Conservation (phyloP, 2,329 filamentous ascomycete species). For the Ceratocystis destructans region DNA sequence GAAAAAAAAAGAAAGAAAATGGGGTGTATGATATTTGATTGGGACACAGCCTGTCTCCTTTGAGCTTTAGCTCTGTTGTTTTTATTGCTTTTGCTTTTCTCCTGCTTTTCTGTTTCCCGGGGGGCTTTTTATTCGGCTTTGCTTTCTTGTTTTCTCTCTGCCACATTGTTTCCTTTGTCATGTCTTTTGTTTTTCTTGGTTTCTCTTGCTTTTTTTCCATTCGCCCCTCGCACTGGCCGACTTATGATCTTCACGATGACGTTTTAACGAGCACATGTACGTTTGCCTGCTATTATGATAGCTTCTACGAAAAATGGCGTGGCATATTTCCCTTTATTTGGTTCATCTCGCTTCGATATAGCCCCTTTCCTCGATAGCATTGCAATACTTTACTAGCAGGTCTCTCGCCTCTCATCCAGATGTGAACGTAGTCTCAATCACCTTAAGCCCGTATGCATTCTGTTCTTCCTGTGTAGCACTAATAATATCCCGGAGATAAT, state of each 20-base stretch:
- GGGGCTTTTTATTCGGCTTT: neutral
- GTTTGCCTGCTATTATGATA: neutral
- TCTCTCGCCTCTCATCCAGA: neutral
- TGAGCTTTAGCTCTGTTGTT: conserved; percentile 8
- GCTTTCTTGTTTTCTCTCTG: neutral
- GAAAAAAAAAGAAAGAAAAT: neutral
- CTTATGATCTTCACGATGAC: neutral
- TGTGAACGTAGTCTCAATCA: neutral
- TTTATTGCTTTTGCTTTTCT: neutral
- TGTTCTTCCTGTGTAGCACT: neutral
- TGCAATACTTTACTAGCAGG: neutral
- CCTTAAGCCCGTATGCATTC: neutral
- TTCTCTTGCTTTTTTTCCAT: neutral
- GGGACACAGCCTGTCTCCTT: neutral
- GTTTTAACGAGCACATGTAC: neutral
- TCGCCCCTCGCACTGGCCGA: neutral
- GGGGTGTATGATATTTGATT: neutral
- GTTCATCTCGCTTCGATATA: neutral
- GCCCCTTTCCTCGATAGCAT: neutral
- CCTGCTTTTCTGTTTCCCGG: neutral
- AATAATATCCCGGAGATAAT: conserved; percentile 23
- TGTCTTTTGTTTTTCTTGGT: conserved; percentile 4
- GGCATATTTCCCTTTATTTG: neutral
- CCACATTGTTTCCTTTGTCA: neutral
- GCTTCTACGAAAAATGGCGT: conserved; percentile 1